Conservation (phyloP, 345 rosid genomes). For the Mallotus nudiflorus region DNA sequence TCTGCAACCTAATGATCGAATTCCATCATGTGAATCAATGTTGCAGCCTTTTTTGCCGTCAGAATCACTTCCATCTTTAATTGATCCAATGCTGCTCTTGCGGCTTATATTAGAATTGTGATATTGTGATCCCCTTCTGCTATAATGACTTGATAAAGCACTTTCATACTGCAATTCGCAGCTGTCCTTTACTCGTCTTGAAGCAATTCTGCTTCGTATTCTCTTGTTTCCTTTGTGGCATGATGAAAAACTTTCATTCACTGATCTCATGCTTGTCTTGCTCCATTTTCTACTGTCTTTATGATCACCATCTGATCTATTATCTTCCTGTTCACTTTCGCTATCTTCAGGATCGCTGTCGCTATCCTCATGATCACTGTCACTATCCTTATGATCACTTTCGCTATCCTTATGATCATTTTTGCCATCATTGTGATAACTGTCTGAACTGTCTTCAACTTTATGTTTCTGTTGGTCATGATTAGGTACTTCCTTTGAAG, state of each 20-base stretch:
- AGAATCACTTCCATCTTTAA: background rate
- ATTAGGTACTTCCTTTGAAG: slow-evolving; percentile 4
- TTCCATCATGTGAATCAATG: background rate
- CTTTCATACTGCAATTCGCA: background rate
- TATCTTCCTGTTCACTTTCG: no score
- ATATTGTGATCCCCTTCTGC: background rate
- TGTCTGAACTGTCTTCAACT: slow-evolving; percentile 15
- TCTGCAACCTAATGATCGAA: background rate
- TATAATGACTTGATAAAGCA: background rate
- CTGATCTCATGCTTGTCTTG: background rate
- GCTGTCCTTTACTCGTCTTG: background rate
- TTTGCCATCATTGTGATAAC: background rate
- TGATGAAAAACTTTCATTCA: background rate
- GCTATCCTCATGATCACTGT: background rate
- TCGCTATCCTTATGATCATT: background rate
- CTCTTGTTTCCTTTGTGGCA: background rate
- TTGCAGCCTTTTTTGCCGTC: background rate
- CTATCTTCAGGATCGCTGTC: background rate
- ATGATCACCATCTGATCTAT: no score
- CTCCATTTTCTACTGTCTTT: background rate
- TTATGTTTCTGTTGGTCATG: background rate
- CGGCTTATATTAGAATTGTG: background rate
- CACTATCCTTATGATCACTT: background rate
- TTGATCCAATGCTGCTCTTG: slow-evolving; percentile 1
- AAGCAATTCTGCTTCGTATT: background rate